Evolutionary conservation across 257 asterid species (phyloP), one percentile per base, ranked within the genome.

Genomic region (Ilex aquifolium): DNA sequence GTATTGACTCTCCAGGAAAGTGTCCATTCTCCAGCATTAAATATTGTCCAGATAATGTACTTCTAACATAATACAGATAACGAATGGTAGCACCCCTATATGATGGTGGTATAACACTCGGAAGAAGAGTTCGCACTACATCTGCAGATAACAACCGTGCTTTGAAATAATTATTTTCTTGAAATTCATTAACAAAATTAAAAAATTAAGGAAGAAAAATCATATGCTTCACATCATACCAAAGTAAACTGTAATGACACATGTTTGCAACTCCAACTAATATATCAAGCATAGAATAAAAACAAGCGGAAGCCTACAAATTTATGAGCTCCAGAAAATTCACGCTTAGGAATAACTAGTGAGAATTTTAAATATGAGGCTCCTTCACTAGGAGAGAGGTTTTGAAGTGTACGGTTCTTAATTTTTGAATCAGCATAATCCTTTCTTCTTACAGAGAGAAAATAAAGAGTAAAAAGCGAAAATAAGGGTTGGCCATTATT

Each of bases 81-180:
- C 97, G 95, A 68, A 90, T 85, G 69, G 97, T 85, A 69, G 97
- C 77, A 63, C 97, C 97, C 70, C 84, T 80, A 73, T 85, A 90
- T 11, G 97, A 90, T 50, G 97, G 97, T 50, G 97, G 97, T 59
- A 85, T 80, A 62, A 63, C 64, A 72, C 74, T 69, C 15, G 97
- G 97, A 61, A 87, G 77, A 66, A 80, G 67, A 30, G 83, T 77
- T 44, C 95, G 90, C 70, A 85, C 71, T 66, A 85, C 80, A 83
- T 85, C 97, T 87, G 85, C 79, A 82, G 61, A 12, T 3, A 49
- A 6, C 54, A 49, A 12, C 17, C 10, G 54, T 49, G 2, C 54
- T 11, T 49, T 36, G 5, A 36, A 36, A 7, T 5, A 36, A 36
- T 36, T 5, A 36, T 5, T 36, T 36, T 36, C 42, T 36, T 36